Evolutionary conservation across 1,284 basidiomycete species (phyloP), one percentile per base, ranked within the genome.

Genomic region (Ganoderma sinense): DNA sequence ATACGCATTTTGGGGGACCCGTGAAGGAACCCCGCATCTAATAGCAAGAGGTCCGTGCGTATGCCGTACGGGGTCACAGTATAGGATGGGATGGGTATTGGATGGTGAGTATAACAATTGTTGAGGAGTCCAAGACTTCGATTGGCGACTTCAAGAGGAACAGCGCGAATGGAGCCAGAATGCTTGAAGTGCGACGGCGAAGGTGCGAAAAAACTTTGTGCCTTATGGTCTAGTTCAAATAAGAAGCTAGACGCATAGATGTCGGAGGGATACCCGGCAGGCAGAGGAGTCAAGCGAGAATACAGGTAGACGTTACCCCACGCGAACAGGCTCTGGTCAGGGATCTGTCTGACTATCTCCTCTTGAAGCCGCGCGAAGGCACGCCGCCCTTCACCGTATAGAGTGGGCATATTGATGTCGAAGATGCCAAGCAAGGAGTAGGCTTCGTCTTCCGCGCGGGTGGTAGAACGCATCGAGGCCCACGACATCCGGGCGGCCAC

Each of bases 401-500:
- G 39, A 20, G 48, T 64, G 5, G 62, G 62, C 62, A 64, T 64
- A 20, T 51, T 64, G 31, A 64, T 55, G 33, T 55, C 48, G 62
- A 64, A 64, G 36, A 55, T 45, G 20, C 62, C 62, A 29, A 64
- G 13, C 10, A 64, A 51, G 4, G 48, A 51, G 51, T 64, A 64
- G 31, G 62, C 62, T 29, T 64, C 48, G 33, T 64, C 62, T 45
- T 64, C 62, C 5, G 55, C 48, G 18, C 62, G 45, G 2, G 62
- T 53, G 11, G 62, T 64, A 23, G 33, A 39, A n/a, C 62, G 62
- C n/a, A 13, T n/a, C 23, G 48, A 36, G 14, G 62, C 45, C 62
- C 62, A 64, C 33, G 62, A 64, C 62, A 64, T 64, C 20, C 62
- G 62, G 14, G 20, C 20, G 11, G 62, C 62, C 29, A 64, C 48